Base-by-base conservation (phyloP, 148 eudicot species). In the Gaultheria prostrata region DNA sequence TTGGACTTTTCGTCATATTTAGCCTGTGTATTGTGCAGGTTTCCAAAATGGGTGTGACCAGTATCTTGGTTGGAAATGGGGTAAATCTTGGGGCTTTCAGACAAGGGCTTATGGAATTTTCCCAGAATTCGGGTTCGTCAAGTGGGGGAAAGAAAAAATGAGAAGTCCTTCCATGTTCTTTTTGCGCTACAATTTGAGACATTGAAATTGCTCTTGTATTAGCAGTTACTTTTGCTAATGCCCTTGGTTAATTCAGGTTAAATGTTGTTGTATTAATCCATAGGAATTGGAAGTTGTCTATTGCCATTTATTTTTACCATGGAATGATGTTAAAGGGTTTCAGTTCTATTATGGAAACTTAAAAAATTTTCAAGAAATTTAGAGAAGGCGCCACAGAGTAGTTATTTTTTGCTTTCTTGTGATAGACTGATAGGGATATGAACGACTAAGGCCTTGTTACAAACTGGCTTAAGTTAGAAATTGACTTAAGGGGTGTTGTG, bases 41-140 rank as follows among this genome's bases (percentile, higher is more conserved):
- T 83, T 93, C 92, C 18, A 91, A 92, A 48, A 91, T 93, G 95
- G 98, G 98, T 15, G 98, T 85, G 53, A 93, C 94, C n/a, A 92
- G 95, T 88, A 92, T 93, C 85, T 86, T 92, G 80, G 97, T 94
- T 21, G 81, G 85, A 49, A 82, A 91, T 73, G 98, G 98, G 72
- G 93, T 93, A 67, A 89, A 90, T 86, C 92, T 91, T 73, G 91
- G 86, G 67, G 98, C 97, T 71, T 85, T 94, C 46, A 86, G 87
- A 51, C 89, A 87, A 88, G 98, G 98, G 73, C 92, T 94, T 6
- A 11, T 51, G 32, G 84, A 92, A 61, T 93, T 93, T 83, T 90
- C 94, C 26, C 87, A 89, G 56, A 91, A 83, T 75, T 85, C 87
- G 1, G 86, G 87, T 74, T 87, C 93, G 32, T 56, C 69, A 1